Conservation (phyloP, 495 filamentous ascomycete species). For the Evernia prunastri region DNA sequence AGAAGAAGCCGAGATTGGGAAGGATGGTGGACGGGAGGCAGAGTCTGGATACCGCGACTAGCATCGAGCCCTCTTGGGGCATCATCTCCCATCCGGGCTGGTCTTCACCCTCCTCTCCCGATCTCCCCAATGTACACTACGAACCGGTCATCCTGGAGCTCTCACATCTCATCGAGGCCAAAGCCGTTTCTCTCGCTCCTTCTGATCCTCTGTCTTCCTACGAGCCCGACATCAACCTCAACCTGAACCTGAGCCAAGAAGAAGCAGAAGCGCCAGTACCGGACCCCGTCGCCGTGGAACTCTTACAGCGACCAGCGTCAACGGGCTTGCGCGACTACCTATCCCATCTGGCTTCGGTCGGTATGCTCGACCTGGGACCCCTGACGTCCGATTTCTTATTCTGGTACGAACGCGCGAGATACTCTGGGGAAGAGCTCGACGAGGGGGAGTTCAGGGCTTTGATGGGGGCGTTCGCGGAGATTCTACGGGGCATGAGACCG, state of each 20-base stretch:
- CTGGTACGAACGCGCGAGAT: slow-evolving; percentile 78
- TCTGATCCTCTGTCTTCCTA: slow-evolving; percentile 41
- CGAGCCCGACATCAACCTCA: slow-evolving; percentile 33
- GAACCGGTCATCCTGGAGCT: slow-evolving; percentile 75
- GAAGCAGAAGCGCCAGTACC: slow-evolving; percentile 34
- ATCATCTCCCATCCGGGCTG: slow-evolving; percentile 80
- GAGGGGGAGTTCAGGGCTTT: slow-evolving; percentile 70
- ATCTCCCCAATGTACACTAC: slow-evolving; percentile 76
- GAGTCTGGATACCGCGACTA: slow-evolving; percentile 10
- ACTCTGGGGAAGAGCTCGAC: slow-evolving; percentile 53
- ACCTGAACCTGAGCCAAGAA: slow-evolving; percentile 30
- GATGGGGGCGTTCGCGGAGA: slow-evolving; percentile 81
- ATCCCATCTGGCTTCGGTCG: slow-evolving; percentile 57
- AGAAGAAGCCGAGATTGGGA: slow-evolving; percentile 3
- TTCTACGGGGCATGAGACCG: slow-evolving; percentile 68
- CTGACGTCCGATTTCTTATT: slow-evolving; percentile 58
- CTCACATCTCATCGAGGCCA: slow-evolving; percentile 87
- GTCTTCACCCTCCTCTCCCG: slow-evolving; percentile 67
- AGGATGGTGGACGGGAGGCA: slow-evolving; percentile 5
- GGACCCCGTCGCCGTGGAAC: slow-evolving; percentile 57
- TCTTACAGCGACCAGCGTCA: slow-evolving; percentile 61
- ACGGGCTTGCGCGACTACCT: slow-evolving; percentile 84
- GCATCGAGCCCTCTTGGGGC: slow-evolving; percentile 56
- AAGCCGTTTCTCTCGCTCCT: slow-evolving; percentile 77
- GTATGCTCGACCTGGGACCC: slow-evolving; percentile 53